Percentiles rank a stretch among this genome's conserved stretches.
Conservation (phyloP, 768 basidiomycete genomes). For the Mrakia frigida region DNA sequence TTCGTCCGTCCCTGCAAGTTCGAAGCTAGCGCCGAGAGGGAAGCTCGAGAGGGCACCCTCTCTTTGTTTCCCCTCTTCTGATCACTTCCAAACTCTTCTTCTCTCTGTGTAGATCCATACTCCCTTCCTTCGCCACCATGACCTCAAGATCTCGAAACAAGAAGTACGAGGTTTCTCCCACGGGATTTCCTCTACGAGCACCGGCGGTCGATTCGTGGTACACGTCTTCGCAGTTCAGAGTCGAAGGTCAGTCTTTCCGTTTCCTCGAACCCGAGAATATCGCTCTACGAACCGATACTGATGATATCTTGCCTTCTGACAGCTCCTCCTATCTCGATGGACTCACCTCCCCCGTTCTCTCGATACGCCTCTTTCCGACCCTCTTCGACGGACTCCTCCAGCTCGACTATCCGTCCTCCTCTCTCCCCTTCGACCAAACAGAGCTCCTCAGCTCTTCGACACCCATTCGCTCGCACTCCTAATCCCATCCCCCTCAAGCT, state of each 20-base stretch:
- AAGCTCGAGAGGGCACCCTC: too few species aligned
- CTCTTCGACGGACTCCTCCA: neutral
- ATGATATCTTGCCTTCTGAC: neutral
- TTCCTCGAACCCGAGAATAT: neutral
- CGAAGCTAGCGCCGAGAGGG: too few species aligned
- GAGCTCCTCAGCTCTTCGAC: neutral
- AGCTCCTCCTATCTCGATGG: neutral
- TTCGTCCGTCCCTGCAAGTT: too few species aligned
- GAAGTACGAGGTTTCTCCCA: too few species aligned
- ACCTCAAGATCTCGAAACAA: too few species aligned
- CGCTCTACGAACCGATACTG: neutral
- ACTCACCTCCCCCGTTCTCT: constrained; percentile 2
- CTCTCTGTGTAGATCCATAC: too few species aligned
- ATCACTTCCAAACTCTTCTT: too few species aligned
- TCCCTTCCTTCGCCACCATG: too few species aligned
- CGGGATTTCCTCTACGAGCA: neutral
- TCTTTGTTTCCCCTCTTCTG: too few species aligned
- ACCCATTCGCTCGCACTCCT: neutral
- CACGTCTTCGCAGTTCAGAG: neutral
- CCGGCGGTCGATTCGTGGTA: neutral
- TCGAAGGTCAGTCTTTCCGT: neutral
- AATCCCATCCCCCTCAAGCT: neutral
- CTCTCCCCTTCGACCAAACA: neutral
- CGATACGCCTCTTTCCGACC: neutral
- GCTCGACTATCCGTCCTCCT: neutral